Percentiles rank a stretch among this genome's conserved stretches.
Conservation (phyloP, 148 eudicot species). For the Bassia scoparia region DNA sequence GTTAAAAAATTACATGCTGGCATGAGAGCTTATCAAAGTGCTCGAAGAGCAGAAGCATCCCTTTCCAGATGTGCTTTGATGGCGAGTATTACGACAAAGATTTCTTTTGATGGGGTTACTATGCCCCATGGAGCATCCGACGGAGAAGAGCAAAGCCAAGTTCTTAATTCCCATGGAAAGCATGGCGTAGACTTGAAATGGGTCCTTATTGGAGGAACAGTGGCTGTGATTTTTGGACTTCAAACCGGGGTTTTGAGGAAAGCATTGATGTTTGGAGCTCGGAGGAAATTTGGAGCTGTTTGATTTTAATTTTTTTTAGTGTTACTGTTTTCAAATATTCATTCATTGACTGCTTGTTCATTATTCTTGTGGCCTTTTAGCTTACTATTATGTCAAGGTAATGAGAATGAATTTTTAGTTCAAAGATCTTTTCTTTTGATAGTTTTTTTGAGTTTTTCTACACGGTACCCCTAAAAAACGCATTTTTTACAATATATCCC, state of each 20-base stretch:
- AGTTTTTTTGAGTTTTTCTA: no score
- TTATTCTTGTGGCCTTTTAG: no score
- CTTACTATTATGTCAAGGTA: no score
- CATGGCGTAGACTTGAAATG: constrained; percentile 71
- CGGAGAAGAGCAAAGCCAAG: constrained; percentile 37
- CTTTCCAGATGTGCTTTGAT: constrained; percentile 60
- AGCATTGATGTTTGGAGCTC: constrained; percentile 71
- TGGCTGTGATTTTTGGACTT: constrained; percentile 76
- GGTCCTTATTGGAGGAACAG: constrained; percentile 75
- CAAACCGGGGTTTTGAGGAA: constrained; percentile 69
- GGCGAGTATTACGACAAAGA: constrained; percentile 67
- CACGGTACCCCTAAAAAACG: no score
- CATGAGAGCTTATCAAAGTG: constrained; percentile 76
- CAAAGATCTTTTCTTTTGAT: no score
- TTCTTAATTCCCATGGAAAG: constrained; percentile 17
- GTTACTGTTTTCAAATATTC: neutral
- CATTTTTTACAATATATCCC: no score
- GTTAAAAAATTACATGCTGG: constrained; percentile 88
- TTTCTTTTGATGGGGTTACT: constrained; percentile 34
- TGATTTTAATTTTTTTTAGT: neutral
- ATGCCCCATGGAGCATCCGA: constrained; percentile 24
- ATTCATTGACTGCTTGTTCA: neutral
- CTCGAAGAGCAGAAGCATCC: constrained; percentile 45
- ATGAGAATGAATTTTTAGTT: no score
- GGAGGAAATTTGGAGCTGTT: constrained; percentile 48